Conservation (phyloP, 805 yeast genomes). For the Wickerhamomyces chambardii region DNA sequence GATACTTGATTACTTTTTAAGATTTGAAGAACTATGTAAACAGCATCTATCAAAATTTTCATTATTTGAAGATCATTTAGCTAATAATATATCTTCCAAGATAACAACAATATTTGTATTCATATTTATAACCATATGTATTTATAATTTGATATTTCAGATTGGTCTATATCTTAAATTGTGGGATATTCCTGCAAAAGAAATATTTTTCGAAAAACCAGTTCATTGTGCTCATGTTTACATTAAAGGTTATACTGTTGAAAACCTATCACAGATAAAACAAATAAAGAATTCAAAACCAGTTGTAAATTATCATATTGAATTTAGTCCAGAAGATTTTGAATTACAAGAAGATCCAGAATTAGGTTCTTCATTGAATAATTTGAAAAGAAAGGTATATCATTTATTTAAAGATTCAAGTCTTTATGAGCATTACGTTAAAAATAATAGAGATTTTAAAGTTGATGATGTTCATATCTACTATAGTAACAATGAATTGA, state of each 20-base stretch:
- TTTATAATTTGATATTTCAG: constrained; percentile 32
- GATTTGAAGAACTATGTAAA: neutral
- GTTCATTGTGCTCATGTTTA: constrained; percentile 73
- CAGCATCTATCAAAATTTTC: constrained; percentile 1
- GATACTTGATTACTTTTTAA: neutral
- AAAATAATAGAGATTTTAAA: constrained; percentile 8
- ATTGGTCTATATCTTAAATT: constrained; percentile 29
- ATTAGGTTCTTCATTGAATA: constrained; percentile 58
- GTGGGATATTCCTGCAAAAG: constrained; percentile 47
- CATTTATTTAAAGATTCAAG: constrained; percentile 40
- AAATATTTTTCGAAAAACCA: constrained; percentile 62
- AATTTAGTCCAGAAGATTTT: constrained; percentile 77
- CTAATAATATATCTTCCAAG: constrained; percentile 11
- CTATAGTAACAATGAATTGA: constrained; percentile 20
- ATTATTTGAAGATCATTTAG: constrained; percentile 13
- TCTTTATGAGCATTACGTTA: constrained; percentile 17
- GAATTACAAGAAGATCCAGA: constrained; percentile 49
- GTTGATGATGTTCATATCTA: constrained; percentile 27
- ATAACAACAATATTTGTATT: constrained; percentile 15
- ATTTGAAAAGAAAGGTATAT: constrained; percentile 49
- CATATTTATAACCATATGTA: constrained; percentile 10
- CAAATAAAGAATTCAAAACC: too few relatives aligned
- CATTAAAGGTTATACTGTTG: constrained; percentile 36
- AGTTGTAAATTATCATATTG: constrained; percentile 53
- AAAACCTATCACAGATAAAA: constrained; percentile 6